These are phyloP conservation scores for Colletotrichum scovillei DNA, from an alignment of 2,329 filamentous ascomycete genomes.

Conservation along the genomic window DNA sequence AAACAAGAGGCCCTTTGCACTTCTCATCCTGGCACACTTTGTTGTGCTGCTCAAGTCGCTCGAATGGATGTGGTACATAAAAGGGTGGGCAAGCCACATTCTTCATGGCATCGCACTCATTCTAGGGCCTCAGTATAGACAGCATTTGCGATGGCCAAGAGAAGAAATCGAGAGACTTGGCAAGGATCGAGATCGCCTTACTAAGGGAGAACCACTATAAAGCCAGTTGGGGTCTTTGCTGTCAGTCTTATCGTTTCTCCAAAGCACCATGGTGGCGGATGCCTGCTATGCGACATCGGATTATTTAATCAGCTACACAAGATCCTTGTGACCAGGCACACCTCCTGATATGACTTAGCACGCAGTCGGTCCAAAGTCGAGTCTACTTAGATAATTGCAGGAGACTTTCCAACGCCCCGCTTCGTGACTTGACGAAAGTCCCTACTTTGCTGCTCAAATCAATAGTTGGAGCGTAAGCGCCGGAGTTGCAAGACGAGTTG, in stretches of 20 bases:
- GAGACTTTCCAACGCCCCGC: background rate
- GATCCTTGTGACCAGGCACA: background rate
- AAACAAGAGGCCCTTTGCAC: slow-evolving; percentile 23
- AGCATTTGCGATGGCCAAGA: slow-evolving; percentile 38
- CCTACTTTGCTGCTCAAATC: background rate
- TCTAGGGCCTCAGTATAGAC: slow-evolving; percentile 6
- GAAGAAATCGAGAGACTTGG: slow-evolving; percentile 39
- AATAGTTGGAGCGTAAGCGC: background rate
- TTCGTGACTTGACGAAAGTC: background rate
- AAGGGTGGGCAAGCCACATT: slow-evolving; percentile 37
- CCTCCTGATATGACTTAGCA: background rate
- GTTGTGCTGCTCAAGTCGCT: slow-evolving; percentile 35
- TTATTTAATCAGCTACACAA: background rate
- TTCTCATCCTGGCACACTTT: slow-evolving; percentile 37
- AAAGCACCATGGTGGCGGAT: too few relatives aligned
- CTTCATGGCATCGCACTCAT: slow-evolving; percentile 21
- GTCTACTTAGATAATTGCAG: background rate
- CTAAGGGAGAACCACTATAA: background rate
- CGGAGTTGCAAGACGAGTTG: background rate
- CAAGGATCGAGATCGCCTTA: background rate
- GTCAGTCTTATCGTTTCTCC: background rate
- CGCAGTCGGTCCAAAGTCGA: background rate
- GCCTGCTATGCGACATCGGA: too few relatives aligned
- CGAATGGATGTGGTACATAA: slow-evolving; percentile 37
- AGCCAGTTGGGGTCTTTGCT: background rate